Conservation (phyloP, 176 grass and related monocot species). For the Aechmea fasciata region DNA sequence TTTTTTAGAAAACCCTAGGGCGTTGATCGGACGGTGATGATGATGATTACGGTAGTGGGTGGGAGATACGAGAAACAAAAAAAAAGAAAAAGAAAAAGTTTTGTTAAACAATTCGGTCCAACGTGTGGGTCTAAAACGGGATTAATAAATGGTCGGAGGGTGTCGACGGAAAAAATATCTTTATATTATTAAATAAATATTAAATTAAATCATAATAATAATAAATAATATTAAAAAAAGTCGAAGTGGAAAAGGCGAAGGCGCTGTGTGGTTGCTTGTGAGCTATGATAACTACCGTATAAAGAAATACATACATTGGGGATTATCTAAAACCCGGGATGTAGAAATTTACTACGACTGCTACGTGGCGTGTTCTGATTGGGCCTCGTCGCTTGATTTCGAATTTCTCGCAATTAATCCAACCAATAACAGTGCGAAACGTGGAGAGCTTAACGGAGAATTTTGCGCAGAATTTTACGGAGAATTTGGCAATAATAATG, state of each 20-base stretch:
- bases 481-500: no score
- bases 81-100: neutral
- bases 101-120: neutral
- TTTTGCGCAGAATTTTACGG: no score
- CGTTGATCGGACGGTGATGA: neutral
- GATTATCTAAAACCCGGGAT: no score
- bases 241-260: neutral
- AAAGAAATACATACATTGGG: no score
- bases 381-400: no score
- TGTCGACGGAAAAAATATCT: neutral
- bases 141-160: neutral
- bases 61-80: neutral
- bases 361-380: no score
- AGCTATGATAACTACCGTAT: neutral
- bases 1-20: neutral
- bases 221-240: no score
- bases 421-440: no score
- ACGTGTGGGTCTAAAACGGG: neutral
- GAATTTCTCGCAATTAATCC: no score
- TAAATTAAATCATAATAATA: no score
- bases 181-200: neutral
- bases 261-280: neutral
- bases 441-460: no score
- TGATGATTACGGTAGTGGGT: neutral
- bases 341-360: no score